Evolutionary conservation across 1,139 yeast species (phyloP), one percentile per base, ranked within the genome.

Genomic region (Pneumocystis oryctolagi): DNA sequence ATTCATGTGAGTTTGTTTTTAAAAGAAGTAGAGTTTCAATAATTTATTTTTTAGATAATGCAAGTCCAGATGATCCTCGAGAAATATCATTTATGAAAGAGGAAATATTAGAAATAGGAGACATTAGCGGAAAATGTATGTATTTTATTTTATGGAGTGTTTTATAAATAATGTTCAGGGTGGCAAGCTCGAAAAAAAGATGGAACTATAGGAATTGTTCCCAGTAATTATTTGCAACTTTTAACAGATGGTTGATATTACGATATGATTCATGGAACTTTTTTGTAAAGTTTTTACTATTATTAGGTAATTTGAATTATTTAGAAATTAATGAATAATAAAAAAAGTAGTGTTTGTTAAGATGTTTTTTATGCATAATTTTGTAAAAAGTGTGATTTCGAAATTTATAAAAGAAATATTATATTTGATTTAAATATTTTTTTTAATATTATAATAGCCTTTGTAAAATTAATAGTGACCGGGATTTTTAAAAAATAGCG

Each of bases 151-250:
- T 25, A 16, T 47, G 8, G 16, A 25, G 12, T 14, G 25, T 47
- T 47, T 47, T 25, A 9, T 8, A 25, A n/a, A 47, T 47, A 12
- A 25, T 9, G 9, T 47, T 25, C 25, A 47, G 55, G 98, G 98
- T 92, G 97, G 97, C 96, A 89, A 75, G 97, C 96, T 42, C 83
- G 87, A 72, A 82, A 90, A 71, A 79, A 85, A 25, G 85, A 83
- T 69, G 98, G 98, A 60, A 95, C 89, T 73, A 87, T 89, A 62
- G 98, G 98, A 69, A 92, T 92, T 69, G 90, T 96, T 74, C 98
- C 98, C 62, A 86, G 95, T 68, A 92, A 92, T 74, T 92, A 92
- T 39, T 25, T 57, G 37, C 55, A 47, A 6, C 12, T 47, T 3
- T 3, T 47, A 47, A 28, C 20, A 47, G 25, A 25, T 16, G 40